Conservation (phyloP, 83 land plant species). For the Thuja plicata region DNA sequence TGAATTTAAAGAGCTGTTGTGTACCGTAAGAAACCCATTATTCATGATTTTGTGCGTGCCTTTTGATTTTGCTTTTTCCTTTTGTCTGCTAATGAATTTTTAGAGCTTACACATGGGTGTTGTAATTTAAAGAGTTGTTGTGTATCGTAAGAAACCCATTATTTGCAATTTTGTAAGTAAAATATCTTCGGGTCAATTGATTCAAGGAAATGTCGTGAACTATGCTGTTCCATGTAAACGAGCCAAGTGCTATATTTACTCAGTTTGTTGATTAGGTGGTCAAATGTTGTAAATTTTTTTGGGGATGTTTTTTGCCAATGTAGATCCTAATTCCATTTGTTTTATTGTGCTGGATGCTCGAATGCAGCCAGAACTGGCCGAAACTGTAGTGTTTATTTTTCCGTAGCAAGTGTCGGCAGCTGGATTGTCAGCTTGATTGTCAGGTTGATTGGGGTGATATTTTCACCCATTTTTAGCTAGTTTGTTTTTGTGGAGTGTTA, state of each 20-base stretch:
- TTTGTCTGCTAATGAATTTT: too few species aligned
- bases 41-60: background rate
- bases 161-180: too few species aligned
- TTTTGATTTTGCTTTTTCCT: too few species aligned
- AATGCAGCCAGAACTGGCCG: background rate
- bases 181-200: too few species aligned
- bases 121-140: too few species aligned
- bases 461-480: background rate
- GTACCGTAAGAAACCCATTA: too few species aligned
- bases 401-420: background rate
- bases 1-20: too few species aligned
- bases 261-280: background rate
- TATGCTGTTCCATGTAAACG: too few species aligned
- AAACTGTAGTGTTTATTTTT: background rate
- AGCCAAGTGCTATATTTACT: background rate
- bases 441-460: background rate
- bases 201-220: too few species aligned
- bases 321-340: background rate
- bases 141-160: too few species aligned
- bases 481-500: background rate
- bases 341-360: background rate
- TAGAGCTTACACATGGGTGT: too few species aligned
- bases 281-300: background rate
- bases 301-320: background rate
- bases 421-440: background rate